A percentile compares a stretch with the other conserved stretches of the same genome.
These are phyloP conservation scores for Russula vinacea DNA, from an alignment of 768 basidiomycete genomes.

Conservation along the genomic window DNA sequence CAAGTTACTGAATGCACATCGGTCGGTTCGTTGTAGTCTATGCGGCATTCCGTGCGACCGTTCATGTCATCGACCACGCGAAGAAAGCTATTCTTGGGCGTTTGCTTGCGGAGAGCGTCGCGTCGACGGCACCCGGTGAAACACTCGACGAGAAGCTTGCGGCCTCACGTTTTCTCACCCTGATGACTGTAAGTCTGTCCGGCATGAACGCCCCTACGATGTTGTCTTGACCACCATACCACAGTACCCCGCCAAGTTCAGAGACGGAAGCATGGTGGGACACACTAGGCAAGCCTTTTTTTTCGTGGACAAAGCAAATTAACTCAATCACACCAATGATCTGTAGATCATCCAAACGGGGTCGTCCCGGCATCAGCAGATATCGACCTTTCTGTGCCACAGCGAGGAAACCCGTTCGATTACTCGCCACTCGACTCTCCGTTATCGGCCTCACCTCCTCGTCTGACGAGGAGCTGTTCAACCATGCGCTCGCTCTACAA, in stretches of 20 bases:
- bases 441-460: slow-evolving; percentile 75
- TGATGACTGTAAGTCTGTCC: slow-evolving; percentile 44
- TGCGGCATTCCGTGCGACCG: slow-evolving; percentile 71
- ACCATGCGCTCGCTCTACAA: slow-evolving; percentile 69
- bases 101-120: slow-evolving; percentile 61
- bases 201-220: not conserved
- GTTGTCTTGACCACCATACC: slow-evolving; percentile 17
- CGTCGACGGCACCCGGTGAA: slow-evolving; percentile 61
- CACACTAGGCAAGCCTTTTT: slow-evolving; percentile 48
- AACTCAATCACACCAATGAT: not conserved
- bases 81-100: slow-evolving; percentile 71
- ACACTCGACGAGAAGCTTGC: slow-evolving; percentile 70
- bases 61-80: slow-evolving; percentile 72
- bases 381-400: slow-evolving; percentile 30
- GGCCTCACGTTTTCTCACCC: slow-evolving; percentile 49
- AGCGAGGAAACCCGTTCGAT: slow-evolving; percentile 66
- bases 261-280: slow-evolving; percentile 82
- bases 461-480: slow-evolving; percentile 76
- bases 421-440: slow-evolving; percentile 65
- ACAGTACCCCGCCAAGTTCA: slow-evolving; percentile 82
- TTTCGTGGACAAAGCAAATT: not conserved
- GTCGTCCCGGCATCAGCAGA: slow-evolving; percentile 45
- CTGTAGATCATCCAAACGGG: slow-evolving; percentile 57
- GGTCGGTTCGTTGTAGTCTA: slow-evolving; percentile 55
- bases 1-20: not conserved